Conservation (phyloP, 2,329 filamentous ascomycete genomes). For the Aquanectria penicillioides region DNA sequence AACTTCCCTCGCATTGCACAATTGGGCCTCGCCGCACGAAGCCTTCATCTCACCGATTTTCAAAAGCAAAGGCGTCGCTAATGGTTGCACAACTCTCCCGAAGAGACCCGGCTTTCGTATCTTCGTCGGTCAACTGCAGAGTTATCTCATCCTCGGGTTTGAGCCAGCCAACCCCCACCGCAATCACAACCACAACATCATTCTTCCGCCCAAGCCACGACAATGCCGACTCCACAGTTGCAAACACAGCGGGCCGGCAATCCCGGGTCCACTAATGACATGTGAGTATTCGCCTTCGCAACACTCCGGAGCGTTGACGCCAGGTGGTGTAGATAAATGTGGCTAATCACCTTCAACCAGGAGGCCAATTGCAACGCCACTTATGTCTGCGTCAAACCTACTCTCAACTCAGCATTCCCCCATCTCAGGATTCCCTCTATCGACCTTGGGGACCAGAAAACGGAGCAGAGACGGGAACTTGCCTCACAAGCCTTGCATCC, state of each 20-base stretch:
- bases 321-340: not conserved
- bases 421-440: not conserved
- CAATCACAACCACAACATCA: not conserved
- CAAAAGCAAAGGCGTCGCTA: too few species aligned
- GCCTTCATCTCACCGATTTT: too few species aligned
- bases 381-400: too few species aligned
- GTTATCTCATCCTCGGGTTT: too few species aligned
- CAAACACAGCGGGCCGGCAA: not conserved
- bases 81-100: too few species aligned
- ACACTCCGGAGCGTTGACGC: not conserved
- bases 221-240: conserved; percentile 10
- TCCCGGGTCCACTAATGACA: not conserved
- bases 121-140: too few species aligned
- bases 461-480: not conserved
- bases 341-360: too few species aligned
- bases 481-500: too few species aligned
- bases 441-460: not conserved
- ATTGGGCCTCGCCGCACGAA: too few species aligned
- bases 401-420: not conserved
- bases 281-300: conserved; percentile 3
- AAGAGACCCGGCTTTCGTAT: too few species aligned
- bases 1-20: too few species aligned
- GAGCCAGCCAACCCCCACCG: conserved; percentile 8
- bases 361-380: too few species aligned
- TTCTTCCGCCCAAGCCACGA: not conserved